These are phyloP conservation scores for Crithidia brevicula DNA, from an alignment of 208 protist genomes.

Conservation along the genomic window DNA sequence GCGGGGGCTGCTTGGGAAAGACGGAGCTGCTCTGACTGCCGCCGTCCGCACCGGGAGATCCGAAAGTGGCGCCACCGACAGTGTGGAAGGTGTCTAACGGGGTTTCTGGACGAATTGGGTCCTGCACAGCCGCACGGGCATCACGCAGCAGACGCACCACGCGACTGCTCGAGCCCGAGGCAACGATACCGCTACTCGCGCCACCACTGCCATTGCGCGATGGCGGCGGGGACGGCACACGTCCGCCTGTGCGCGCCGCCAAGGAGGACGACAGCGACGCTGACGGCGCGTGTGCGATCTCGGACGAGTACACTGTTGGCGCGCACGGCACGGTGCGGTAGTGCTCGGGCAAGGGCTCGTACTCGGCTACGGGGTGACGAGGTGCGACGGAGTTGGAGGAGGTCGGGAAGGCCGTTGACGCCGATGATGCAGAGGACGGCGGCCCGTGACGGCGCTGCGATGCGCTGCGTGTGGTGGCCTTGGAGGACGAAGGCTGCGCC, in stretches of 20 bases:
- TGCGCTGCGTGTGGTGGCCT: neutral
- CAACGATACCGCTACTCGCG: constrained; percentile 2
- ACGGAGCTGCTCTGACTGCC: neutral
- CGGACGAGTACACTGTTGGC: neutral
- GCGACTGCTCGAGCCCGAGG: constrained; percentile 41
- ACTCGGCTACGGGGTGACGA: constrained; percentile 3
- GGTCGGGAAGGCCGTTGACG: neutral
- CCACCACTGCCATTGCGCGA: neutral
- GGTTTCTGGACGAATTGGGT: constrained; percentile 59
- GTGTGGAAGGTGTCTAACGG: constrained; percentile 25
- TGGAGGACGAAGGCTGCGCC: neutral
- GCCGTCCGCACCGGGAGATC: neutral
- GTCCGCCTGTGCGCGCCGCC: neutral
- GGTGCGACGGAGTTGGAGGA: neutral
- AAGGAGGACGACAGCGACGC: neutral
- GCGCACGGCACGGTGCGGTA: constrained; percentile 7
- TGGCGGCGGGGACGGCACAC: constrained; percentile 18
- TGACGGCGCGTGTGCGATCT: neutral
- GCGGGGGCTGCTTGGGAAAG: constrained; percentile 5
- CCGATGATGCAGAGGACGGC: neutral
- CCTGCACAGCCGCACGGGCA: constrained; percentile 56
- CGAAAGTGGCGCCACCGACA: too few relatives aligned
- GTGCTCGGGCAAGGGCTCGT: constrained; percentile 26
- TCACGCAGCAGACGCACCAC: constrained; percentile 63
- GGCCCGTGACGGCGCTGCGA: constrained; percentile 8